A percentile compares a stretch with the other conserved stretches of the same genome.
These are phyloP conservation scores for Cutaneotrichosporon mucoides DNA, from an alignment of 1,284 basidiomycete species.

Conservation along the genomic window DNA sequence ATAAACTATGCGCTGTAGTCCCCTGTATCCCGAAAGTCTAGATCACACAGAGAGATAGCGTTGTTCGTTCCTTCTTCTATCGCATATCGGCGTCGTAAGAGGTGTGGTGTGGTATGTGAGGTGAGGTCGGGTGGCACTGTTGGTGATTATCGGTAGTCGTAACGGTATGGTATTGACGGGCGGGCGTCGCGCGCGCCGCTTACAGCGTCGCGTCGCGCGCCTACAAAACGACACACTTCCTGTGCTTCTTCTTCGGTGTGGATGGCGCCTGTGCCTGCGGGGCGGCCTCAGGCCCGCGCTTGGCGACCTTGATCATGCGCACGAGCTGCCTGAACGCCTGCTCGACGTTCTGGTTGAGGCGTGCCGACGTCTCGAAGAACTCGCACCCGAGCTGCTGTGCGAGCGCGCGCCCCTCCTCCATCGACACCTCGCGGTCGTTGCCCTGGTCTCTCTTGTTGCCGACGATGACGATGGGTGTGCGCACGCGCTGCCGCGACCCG, in stretches of 20 bases:
- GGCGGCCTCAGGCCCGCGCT: constrained; percentile 20
- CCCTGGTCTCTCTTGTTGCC: constrained; percentile 82
- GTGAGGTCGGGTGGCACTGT: too few relatives aligned
- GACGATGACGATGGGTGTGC: constrained; percentile 63
- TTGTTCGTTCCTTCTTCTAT: too few relatives aligned
- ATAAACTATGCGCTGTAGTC: background rate
- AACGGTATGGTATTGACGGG: too few relatives aligned
- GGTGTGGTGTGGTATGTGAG: too few relatives aligned
- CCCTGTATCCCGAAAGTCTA: constrained; percentile 3
- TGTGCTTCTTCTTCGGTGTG: constrained; percentile 34
- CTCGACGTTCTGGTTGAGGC: constrained; percentile 93
- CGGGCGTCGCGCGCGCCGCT: too few relatives aligned
- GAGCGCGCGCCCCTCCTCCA: constrained; percentile 79
- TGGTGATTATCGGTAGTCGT: background rate
- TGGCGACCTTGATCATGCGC: constrained; percentile 62
- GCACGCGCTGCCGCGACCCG: constrained; percentile 5
- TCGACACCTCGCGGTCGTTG: constrained; percentile 78
- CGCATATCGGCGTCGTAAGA: too few relatives aligned
- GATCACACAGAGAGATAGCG: background rate
- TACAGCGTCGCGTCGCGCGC: too few relatives aligned
- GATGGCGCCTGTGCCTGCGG: constrained; percentile 10
- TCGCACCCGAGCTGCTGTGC: constrained; percentile 86
- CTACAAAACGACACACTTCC: constrained; percentile 49
- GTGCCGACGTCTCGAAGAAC: constrained; percentile 95
- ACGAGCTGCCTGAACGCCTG: constrained; percentile 87